phyloP scores from a whole-genome alignment of 2,329 filamentous ascomycete genomes.

The Blumeria graminis region DNA sequence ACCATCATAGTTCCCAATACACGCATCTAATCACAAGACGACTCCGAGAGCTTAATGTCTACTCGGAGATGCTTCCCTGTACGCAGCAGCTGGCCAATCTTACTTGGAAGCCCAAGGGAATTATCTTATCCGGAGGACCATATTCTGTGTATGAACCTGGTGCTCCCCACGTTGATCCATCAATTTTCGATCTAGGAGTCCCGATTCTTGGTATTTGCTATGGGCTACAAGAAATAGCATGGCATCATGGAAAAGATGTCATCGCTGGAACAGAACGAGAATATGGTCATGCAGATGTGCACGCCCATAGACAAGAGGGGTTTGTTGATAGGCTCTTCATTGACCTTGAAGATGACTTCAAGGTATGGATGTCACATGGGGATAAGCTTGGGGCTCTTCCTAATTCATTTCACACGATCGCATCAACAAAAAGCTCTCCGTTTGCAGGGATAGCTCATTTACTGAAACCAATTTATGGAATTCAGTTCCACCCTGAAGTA shows the following conservation, averaged over 20 bases:
- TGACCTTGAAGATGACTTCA: constrained; percentile 43
- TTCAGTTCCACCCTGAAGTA: constrained; percentile 56
- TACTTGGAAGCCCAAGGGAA: constrained; percentile 56
- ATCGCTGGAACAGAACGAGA: constrained; percentile 33
- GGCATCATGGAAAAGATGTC: constrained; percentile 41
- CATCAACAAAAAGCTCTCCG: constrained; percentile 49
- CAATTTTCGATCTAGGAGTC: constrained; percentile 44
- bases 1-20: constrained; percentile 29
- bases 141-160: constrained; percentile 58
- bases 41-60: constrained; percentile 57
- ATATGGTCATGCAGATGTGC: constrained; percentile 21
- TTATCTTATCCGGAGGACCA: constrained; percentile 53
- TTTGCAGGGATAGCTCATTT: constrained; percentile 60
- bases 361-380: constrained; percentile 69
- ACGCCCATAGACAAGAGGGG: constrained; percentile 28
- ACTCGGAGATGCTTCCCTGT: constrained; percentile 72
- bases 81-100: constrained; percentile 61
- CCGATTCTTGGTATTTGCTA: constrained; percentile 19
- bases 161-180: constrained; percentile 59
- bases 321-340: constrained; percentile 61
- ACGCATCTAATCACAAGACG: constrained; percentile 40
- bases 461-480: constrained; percentile 43
- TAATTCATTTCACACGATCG: constrained; percentile 46
- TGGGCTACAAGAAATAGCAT: constrained; percentile 47
- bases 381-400: constrained; percentile 65